Conservation (phyloP, 768 basidiomycete species). For the Heimioporus sp. region DNA sequence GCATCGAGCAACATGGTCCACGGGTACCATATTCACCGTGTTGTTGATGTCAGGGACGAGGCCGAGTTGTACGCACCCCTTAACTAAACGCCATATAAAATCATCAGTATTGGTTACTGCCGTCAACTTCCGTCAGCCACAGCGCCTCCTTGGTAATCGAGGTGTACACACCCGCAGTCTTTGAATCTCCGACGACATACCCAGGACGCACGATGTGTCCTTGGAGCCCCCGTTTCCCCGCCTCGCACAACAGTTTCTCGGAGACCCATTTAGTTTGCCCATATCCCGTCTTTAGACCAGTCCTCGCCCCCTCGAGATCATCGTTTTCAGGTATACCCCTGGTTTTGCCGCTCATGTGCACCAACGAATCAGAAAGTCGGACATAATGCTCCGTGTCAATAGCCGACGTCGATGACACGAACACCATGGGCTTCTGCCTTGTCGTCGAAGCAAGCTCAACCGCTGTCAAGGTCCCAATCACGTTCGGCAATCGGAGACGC, state of each 20-base stretch:
- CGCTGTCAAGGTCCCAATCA: conserved; percentile 84
- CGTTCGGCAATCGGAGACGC: conserved; percentile 87
- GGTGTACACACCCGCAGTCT: conserved; percentile 66
- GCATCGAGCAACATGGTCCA: conserved; percentile 91
- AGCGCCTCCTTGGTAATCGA: background rate
- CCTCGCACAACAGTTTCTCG: conserved; percentile 91
- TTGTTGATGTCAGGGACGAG: conserved; percentile 97
- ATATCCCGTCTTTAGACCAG: conserved; percentile 82
- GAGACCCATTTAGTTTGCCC: conserved; percentile 99
- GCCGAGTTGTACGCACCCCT: conserved; percentile 98
- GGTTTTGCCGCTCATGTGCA: conserved; percentile 37
- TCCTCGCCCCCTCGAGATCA: conserved; percentile 80
- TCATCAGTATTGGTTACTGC: conserved; percentile 98
- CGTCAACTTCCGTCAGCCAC: background rate
- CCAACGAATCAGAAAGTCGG: conserved; percentile 71
- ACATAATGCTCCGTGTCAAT: conserved; percentile 92
- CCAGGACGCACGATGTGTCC: conserved; percentile 92
- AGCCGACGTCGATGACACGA: conserved; percentile 95
- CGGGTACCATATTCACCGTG: conserved; percentile 96
- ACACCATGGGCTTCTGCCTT: conserved; percentile 79
- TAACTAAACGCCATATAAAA: conserved; percentile 97
- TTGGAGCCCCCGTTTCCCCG: conserved; percentile 77
- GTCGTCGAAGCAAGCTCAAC: conserved; percentile 72
- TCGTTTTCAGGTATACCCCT: conserved; percentile 85
- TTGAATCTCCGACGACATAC: conserved; percentile 93